Conservation (phyloP, 2,329 filamentous ascomycete species). For the Talaromyces albobiverticillius region DNA sequence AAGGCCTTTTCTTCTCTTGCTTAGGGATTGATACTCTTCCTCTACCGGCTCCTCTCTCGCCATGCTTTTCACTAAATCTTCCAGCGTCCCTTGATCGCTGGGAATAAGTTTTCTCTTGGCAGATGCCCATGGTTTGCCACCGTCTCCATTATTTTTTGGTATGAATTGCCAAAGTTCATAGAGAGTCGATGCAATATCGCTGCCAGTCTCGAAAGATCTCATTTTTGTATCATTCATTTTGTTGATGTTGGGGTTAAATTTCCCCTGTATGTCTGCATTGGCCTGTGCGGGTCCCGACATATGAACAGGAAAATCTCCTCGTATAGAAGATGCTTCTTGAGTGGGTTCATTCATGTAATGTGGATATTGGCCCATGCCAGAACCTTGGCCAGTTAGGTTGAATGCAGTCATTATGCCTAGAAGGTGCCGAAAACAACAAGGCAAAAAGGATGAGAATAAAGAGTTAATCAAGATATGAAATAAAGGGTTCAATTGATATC, state of each 20-base stretch:
- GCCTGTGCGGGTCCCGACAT: neutral
- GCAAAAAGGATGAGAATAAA: neutral
- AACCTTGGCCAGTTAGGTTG: neutral
- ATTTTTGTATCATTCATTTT: neutral
- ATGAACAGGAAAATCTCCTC: neutral
- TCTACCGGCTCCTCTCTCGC: slow-evolving; percentile 18
- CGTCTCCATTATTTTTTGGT: neutral
- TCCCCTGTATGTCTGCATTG: neutral
- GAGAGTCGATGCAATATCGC: neutral
- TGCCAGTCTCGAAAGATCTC: neutral
- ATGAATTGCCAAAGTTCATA: slow-evolving; percentile 7
- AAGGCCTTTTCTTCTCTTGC: slow-evolving; percentile 27
- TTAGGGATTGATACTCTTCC: slow-evolving; percentile 30
- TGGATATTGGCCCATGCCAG: neutral
- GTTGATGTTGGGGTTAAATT: neutral
- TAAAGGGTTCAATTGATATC: neutral
- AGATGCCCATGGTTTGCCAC: neutral
- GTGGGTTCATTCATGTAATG: neutral
- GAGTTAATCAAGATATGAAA: too few species aligned
- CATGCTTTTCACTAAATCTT: neutral
- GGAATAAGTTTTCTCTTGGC: neutral
- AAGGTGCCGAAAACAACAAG: neutral
- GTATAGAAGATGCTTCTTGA: neutral
- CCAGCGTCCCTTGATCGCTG: slow-evolving; percentile 2
- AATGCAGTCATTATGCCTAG: neutral